Base-by-base conservation (phyloP, 2,329 filamentous ascomycete species). In the Hyphodiscus sp. region DNA sequence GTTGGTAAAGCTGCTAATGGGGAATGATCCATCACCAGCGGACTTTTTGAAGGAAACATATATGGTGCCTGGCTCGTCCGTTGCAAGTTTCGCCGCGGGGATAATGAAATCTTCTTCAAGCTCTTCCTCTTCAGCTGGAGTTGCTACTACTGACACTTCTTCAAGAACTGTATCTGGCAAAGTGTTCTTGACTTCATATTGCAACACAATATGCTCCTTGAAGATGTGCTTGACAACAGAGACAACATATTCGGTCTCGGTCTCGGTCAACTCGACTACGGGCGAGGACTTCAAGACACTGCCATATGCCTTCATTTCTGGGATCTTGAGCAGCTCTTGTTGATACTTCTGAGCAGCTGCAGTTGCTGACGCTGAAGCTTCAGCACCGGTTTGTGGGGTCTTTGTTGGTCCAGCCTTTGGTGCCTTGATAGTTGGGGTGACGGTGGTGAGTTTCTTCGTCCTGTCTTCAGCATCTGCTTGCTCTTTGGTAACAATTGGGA, bases 151-250 rank as follows among this genome's bases (percentile, higher is more conserved):
- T 0, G 89, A 90, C 16, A 95, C 90, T 58, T 95, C 89, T 69
- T 96, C 90, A 33, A 97, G 78, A 26, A 99, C 82, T 16, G 91
- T 95, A 57, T 91, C 89, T 13, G 89, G 86, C 11, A 99, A 79
- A 2, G 94, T 99, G 76, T 99, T 99, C 79, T 95, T 97, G 70
- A 99, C 85, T 68, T 97, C 89, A 71, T 94, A 99, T 68, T 99
- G 94, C 51, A 99, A 76, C 33, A 99, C 92, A 67, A 99, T 78
- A 68, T 97, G 89, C 69, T 96, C 89, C 74, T 95, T 95, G 84
- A 96, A 99, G 66, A 99, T 84, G 69, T 99, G 94, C 77, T 99
- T 99, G 72, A 96, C 82, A 20, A 94, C 85, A 38, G 81, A 85
- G 56, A 99, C 94, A 49, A 96, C 91, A 65, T 99, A 99, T 72